Percentiles rank a stretch among this genome's conserved stretches.
Conservation (phyloP, 1,139 yeast species). For the Saccharomycopsis hybrid region DNA sequence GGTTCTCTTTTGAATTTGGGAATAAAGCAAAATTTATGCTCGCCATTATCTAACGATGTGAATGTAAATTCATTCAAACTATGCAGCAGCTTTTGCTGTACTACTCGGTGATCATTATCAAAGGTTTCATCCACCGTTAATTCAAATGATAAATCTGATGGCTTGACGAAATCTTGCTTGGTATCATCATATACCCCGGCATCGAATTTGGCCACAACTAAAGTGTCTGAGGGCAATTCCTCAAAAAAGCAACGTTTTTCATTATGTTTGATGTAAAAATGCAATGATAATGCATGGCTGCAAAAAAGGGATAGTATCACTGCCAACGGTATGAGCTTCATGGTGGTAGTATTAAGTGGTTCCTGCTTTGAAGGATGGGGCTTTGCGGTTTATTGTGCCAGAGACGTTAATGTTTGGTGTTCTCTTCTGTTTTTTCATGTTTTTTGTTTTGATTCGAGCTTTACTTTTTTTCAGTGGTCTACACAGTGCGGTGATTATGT, state of each 20-base stretch:
- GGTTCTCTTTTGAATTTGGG: slow-evolving; percentile 38
- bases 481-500: too few relatives aligned
- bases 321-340: background rate
- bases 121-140: slow-evolving; percentile 58
- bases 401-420: too few relatives aligned
- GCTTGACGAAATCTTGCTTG: slow-evolving; percentile 35
- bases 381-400: too few relatives aligned
- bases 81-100: slow-evolving; percentile 54
- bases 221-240: slow-evolving; percentile 53
- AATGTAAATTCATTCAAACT: slow-evolving; percentile 61
- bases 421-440: too few relatives aligned
- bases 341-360: too few relatives aligned
- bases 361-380: too few relatives aligned
- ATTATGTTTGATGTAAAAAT: slow-evolving; percentile 54
- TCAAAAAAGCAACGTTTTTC: slow-evolving; percentile 59
- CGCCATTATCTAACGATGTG: slow-evolving; percentile 65
- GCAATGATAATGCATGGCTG: slow-evolving; percentile 25
- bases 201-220: slow-evolving; percentile 53
- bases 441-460: too few relatives aligned
- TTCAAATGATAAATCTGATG: slow-evolving; percentile 36
- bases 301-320: background rate
- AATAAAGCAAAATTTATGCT: slow-evolving; percentile 64
- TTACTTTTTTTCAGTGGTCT: too few relatives aligned
- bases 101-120: slow-evolving; percentile 62
- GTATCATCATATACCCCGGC: slow-evolving; percentile 45